phyloP scores from a whole-genome alignment of 441 rosid species.

The Geranium incanum region DNA sequence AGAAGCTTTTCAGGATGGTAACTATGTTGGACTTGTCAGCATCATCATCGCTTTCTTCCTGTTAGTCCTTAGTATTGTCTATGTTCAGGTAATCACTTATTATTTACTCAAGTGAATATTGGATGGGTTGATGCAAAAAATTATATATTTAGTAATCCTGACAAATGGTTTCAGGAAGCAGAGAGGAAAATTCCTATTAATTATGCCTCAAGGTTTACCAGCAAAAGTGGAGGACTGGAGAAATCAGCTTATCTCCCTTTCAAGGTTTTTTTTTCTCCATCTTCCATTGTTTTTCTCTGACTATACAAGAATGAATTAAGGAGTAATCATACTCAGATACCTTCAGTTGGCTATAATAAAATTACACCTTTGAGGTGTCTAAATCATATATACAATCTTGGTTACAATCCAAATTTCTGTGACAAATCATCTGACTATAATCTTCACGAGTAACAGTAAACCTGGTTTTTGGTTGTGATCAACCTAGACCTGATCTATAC shows the following conservation, averaged over 20 bases:
- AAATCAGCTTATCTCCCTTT: slow-evolving; percentile 90
- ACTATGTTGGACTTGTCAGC: slow-evolving; percentile 71
- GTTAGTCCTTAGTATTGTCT: slow-evolving; percentile 79
- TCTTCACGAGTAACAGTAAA: neutral
- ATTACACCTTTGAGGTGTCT: neutral
- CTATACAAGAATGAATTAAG: slow-evolving; percentile 2
- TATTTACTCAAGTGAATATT: slow-evolving; percentile 14
- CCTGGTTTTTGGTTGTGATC: slow-evolving; percentile 1
- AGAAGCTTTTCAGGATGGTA: slow-evolving; percentile 80
- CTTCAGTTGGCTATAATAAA: neutral
- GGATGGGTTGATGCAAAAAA: slow-evolving; percentile 17
- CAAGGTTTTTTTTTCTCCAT: slow-evolving; percentile 45
- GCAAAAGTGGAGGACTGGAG: slow-evolving; percentile 73
- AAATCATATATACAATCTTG: neutral
- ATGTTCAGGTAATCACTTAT: slow-evolving; percentile 73
- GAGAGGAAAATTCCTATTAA: slow-evolving; percentile 96
- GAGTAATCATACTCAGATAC: neutral
- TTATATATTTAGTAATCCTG: slow-evolving; percentile 21
- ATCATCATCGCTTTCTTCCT: slow-evolving; percentile 66
- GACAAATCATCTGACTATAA: neutral
- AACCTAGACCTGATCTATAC: neutral
- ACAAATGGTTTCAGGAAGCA: slow-evolving; percentile 72
- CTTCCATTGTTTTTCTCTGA: slow-evolving; percentile 9
- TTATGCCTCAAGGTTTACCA: slow-evolving; percentile 85
- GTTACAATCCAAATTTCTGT: neutral